Base-by-base conservation (phyloP, 345 rosid genomes). In the Salix brachista region DNA sequence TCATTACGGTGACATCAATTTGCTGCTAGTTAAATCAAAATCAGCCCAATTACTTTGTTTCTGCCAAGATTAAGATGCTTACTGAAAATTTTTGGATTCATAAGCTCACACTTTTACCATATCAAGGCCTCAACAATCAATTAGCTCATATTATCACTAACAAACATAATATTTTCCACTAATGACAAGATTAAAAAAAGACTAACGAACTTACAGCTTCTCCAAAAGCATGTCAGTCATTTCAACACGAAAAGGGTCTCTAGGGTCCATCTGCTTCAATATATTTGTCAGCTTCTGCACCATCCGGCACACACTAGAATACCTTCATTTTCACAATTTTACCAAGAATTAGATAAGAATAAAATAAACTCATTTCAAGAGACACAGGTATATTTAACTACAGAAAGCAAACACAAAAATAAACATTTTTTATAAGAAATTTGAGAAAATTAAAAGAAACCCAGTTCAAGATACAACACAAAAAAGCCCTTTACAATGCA, bases 161-260 rank as follows among this genome's bases (percentile, higher is more conserved):
- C 8, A 11, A 4, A 37, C 17, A 37, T 34, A 34, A 50, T 12
- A 32, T 12, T 46, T 65, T 39, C n/a, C 65, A 16, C n/a, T 1
- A 4, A 37, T 28, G 48, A 68, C 6, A 67, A 42, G 5, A 48
- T 10, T n/a, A 23, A 61, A 30, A 2, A 2, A 50, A 56, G 64
- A 30, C 23, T 21, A 67, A 65, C 30, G 39, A 79, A 80, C 96
- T 87, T 80, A 93, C 98, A 93, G 87, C 79, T 96, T 96, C 85
- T 96, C 97, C 69, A 93, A 82, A 58, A 96, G 91, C 80, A 58
- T 65, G 89, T 88, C 97, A 50, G 94, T 87, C 98, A 92, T 93
- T 85, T 96, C 94, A 61, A 96, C 82, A 6, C 97, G 90, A 75
- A 69, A 89, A 76, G 97, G 93, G 79, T 92, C 99, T 54, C 89